A percentile compares a stretch with the other conserved stretches of the same genome.
These are phyloP conservation scores for Phoma sp. DNA, from an alignment of 2,329 filamentous ascomycete species.

Conservation along the genomic window DNA sequence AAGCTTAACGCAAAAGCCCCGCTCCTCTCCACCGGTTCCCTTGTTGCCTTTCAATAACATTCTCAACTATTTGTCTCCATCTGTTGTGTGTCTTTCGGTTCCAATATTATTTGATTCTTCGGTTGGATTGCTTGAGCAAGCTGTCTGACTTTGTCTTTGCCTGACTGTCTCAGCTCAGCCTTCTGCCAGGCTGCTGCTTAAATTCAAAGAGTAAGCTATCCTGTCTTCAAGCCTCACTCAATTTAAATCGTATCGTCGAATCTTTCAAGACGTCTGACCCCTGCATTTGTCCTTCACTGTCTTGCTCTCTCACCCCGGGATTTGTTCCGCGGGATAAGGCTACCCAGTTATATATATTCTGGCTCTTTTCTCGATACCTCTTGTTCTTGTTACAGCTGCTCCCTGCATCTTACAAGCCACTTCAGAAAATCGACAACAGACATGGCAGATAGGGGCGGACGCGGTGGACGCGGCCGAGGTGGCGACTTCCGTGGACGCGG, in stretches of 20 bases:
- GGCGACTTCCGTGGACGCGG: conserved; percentile 31
- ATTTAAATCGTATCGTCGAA: too few species aligned
- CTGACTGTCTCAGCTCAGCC: background rate
- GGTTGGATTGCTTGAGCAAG: background rate
- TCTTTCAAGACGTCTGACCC: too few species aligned
- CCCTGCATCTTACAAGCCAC: background rate
- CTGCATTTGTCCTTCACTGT: too few species aligned
- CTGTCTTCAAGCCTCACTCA: too few species aligned
- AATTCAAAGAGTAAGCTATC: too few species aligned
- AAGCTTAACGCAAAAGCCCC: conserved; percentile 1
- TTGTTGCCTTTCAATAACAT: background rate
- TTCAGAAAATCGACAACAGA: background rate
- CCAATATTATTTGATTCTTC: too few species aligned
- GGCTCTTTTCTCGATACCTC: background rate
- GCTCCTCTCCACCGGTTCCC: background rate
- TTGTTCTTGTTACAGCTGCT: background rate
- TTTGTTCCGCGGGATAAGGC: too few species aligned
- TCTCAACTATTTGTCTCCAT: too few species aligned
- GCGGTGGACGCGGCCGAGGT: conserved; percentile 27
- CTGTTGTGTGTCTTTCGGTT: background rate
- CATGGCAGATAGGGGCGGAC: conserved; percentile 16
- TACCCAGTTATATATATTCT: too few species aligned
- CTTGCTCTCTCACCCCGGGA: background rate
- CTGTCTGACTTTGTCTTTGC: background rate
- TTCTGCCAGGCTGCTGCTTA: too few species aligned